These are phyloP conservation scores for Dactylellina leptospora DNA, from an alignment of 2,329 filamentous ascomycete species.

Conservation along the genomic window DNA sequence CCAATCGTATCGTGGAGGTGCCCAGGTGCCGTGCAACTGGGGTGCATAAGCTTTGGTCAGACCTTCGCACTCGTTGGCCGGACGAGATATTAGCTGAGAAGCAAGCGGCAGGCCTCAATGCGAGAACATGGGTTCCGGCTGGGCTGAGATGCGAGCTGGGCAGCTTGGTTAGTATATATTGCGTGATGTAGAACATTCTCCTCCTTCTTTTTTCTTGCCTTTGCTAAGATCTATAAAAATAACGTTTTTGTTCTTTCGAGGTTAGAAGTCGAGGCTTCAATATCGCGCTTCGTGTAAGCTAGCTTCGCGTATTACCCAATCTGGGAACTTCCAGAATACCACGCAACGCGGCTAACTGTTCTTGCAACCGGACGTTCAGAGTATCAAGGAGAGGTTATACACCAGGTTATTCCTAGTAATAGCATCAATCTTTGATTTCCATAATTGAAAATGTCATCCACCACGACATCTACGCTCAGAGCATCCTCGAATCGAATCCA, in stretches of 20 bases:
- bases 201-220: background rate
- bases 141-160: background rate
- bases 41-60: constrained; percentile 5
- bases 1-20: no score
- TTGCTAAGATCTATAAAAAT: background rate
- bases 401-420: background rate
- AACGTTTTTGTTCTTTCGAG: background rate
- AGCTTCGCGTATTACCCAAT: no score
- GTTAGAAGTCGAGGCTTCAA: background rate
- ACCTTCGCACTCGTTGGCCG: background rate
- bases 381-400: background rate
- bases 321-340: background rate
- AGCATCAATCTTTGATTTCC: background rate
- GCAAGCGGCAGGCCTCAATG: background rate
- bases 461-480: constrained; percentile 11
- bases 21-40: background rate
- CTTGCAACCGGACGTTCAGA: background rate
- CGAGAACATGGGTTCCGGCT: background rate
- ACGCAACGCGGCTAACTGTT: background rate
- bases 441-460: constrained; percentile 31
- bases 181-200: background rate
- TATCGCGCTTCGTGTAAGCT: background rate
- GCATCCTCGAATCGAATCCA: constrained; percentile 31
- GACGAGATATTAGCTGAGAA: background rate
- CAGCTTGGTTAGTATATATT: constrained; percentile 2